Base-by-base conservation (phyloP, 768 basidiomycete species). In the Tricholoma bakamatsutake region DNA sequence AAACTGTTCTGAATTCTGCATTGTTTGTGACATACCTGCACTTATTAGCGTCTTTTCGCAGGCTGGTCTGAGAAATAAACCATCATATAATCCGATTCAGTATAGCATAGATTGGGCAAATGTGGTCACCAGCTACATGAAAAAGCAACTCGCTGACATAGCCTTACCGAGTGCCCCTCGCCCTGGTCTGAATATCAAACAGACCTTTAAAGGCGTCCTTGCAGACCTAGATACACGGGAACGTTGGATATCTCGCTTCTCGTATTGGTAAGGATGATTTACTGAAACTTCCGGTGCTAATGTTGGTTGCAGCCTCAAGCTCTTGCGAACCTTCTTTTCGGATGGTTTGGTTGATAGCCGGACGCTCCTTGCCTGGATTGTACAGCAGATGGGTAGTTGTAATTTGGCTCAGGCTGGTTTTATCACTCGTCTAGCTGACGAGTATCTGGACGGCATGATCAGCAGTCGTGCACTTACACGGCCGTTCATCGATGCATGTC, bases 71-170 rank as follows among this genome's bases (percentile, higher is more conserved):
- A 78, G 88, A 42, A 87, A 90, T 61, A 89, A 88, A 63, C 87
- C 88, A 3, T 68, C 80, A n/a, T 91, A 89, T 67, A 85, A 89
- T 61, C 88, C 90, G 1, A 85, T 80, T 5, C 89, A 88, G 62
- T 92, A 93, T 65, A 91, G 90, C 59, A 69, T 88, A 13, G 90
- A 93, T 55, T 92, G 90, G 89, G 85, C 92, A 2, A 87, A 83
- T 62, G 79, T 90, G 7, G 80, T 93, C 31, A 90, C 88, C 0
- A 77, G 83, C 50, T 89, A 92, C 63, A 73, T 93, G 70, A 90
- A 88, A 73, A 93, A 92, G 63, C 90, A 90, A 61, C 73, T 94
- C 9, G 75, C 75, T 5, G 88, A 91, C 27, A 92, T 93, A 54
- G 82, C 82, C 10, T 74, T 93, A 27, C 91, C 92, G 2, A 89